Conservation (phyloP, 108 stramenopile genomes). For the Seminavis robusta region DNA sequence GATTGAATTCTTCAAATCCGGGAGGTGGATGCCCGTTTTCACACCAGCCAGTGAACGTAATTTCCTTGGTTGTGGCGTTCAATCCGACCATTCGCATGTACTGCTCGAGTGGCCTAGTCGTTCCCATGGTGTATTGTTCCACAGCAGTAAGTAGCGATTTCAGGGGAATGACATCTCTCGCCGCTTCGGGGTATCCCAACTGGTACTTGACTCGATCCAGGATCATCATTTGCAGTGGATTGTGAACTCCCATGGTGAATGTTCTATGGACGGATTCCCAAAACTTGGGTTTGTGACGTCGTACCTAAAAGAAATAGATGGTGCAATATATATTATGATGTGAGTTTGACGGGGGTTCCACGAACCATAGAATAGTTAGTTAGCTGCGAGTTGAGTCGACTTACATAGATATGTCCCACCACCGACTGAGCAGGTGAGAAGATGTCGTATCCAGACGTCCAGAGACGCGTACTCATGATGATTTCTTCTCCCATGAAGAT, state of each 20-base stretch:
- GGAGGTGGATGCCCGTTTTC: constrained; percentile 73
- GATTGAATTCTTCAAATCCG: constrained; percentile 61
- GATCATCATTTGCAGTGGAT: constrained; percentile 72
- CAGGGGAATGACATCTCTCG: constrained; percentile 67
- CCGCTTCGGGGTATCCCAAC: constrained; percentile 83
- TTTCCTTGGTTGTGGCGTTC: constrained; percentile 74
- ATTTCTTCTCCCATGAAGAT: constrained; percentile 99
- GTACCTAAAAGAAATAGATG: constrained; percentile 39
- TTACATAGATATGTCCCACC: constrained; percentile 81
- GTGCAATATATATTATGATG: not conserved
- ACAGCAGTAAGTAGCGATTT: constrained; percentile 71
- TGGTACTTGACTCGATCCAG: constrained; percentile 77
- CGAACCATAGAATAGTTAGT: no score
- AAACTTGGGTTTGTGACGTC: constrained; percentile 95
- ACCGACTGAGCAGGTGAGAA: constrained; percentile 88
- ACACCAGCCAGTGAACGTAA: constrained; percentile 77
- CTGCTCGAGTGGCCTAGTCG: constrained; percentile 53
- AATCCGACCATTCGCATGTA: constrained; percentile 78
- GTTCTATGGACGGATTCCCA: constrained; percentile 83
- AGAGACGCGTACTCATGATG: constrained; percentile 79
- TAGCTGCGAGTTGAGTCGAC: no score
- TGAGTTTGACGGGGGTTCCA: not conserved
- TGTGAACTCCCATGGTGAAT: constrained; percentile 34
- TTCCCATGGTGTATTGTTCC: constrained; percentile 85
- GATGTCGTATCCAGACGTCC: constrained; percentile 96